Evolutionary conservation across 257 asterid species (phyloP).

Genomic region (Thymus quinquecostatus): DNA sequence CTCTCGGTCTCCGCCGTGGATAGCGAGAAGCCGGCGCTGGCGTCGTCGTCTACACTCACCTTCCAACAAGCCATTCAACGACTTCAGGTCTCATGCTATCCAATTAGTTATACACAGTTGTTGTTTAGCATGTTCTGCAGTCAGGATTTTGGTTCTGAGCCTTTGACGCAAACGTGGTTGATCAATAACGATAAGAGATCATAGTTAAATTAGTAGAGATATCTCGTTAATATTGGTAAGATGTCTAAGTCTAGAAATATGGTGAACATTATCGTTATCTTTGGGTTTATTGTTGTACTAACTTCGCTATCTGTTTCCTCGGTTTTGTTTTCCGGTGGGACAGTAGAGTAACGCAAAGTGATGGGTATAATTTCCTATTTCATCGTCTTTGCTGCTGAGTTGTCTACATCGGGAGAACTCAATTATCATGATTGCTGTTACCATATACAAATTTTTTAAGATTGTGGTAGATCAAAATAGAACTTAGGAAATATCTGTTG

Average conservation of each 20-base stretch:
- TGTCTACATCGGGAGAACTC: no score
- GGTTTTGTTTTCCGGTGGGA: not conserved
- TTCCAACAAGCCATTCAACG: slow-evolving; percentile 97
- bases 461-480: not conserved
- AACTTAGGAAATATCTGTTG: not conserved
- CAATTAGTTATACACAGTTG: not conserved
- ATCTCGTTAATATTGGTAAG: not conserved
- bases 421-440: not conserved
- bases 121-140: not conserved
- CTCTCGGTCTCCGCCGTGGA: slow-evolving; percentile 39
- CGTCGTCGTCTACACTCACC: slow-evolving; percentile 55
- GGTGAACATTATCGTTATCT: not conserved
- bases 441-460: not conserved
- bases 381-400: not conserved
- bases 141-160: not conserved
- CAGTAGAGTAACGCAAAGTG: slow-evolving; percentile 3
- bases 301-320: not conserved
- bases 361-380: not conserved
- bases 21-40: slow-evolving; percentile 25
- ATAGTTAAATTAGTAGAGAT: slow-evolving; percentile 2
- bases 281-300: not conserved
- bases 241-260: slow-evolving; percentile 1
- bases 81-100: slow-evolving; percentile 61
- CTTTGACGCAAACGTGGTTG: not conserved
- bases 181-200: not conserved